Evolutionary conservation across 306 rosid genomes (phyloP).

Genomic region (Abrus precatorius): DNA sequence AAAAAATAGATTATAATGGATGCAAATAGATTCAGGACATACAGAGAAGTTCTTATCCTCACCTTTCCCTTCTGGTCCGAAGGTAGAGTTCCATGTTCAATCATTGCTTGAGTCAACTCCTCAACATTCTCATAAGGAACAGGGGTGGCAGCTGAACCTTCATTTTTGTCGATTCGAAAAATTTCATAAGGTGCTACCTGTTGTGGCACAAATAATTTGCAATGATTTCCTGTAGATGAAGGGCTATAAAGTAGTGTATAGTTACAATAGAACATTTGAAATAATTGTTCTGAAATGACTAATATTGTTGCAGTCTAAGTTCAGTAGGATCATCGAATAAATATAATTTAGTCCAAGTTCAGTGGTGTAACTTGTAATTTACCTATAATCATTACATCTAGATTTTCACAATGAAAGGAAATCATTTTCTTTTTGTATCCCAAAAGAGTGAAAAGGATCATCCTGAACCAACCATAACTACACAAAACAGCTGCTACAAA

Average conservation of each 20-base stretch:
- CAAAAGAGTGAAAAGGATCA: slow-evolving; percentile 7
- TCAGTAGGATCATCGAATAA: slow-evolving; percentile 19
- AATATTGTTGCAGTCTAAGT: background rate
- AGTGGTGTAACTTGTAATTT: background rate
- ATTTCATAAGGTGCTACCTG: slow-evolving; percentile 90
- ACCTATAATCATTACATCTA: slow-evolving; percentile 13
- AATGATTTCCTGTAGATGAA: slow-evolving; percentile 27
- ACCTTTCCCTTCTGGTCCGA: slow-evolving; percentile 67
- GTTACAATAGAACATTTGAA: slow-evolving; percentile 23
- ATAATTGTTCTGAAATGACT: slow-evolving; percentile 19
- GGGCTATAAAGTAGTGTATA: slow-evolving; percentile 26
- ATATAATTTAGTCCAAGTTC: slow-evolving; percentile 22
- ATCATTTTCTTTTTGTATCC: slow-evolving; percentile 2
- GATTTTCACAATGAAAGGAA: slow-evolving; percentile 23
- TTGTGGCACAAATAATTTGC: slow-evolving; percentile 18
- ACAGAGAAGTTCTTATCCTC: slow-evolving; percentile 40
- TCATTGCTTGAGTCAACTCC: slow-evolving; percentile 63
- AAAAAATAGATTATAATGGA: background rate
- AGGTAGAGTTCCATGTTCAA: slow-evolving; percentile 55
- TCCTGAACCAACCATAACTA: slow-evolving; percentile 15
- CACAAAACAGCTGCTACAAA: slow-evolving; percentile 26
- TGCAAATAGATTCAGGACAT: slow-evolving; percentile 24
- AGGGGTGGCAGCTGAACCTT: slow-evolving; percentile 61
- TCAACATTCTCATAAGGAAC: slow-evolving; percentile 61
- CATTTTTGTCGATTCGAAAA: slow-evolving; percentile 73